These are phyloP conservation scores for Hagleromyces aurorensis DNA, from an alignment of 805 yeast species.

Conservation along the genomic window DNA sequence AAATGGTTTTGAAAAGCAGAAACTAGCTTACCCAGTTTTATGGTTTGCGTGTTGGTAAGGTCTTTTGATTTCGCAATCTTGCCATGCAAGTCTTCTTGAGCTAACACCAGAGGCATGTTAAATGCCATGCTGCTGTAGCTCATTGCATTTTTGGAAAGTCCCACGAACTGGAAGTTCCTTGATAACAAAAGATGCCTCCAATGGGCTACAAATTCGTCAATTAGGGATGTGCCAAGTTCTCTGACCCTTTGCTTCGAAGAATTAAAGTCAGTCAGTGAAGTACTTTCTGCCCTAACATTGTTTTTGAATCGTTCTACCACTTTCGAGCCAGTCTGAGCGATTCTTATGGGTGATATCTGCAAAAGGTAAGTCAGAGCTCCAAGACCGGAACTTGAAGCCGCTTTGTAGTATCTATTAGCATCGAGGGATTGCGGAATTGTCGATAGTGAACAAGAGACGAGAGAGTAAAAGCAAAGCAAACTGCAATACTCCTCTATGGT, in stretches of 20 bases:
- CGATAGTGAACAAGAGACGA: conserved; percentile 13
- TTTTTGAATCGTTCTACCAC: no score
- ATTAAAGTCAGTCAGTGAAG: no score
- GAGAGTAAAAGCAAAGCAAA: conserved; percentile 18
- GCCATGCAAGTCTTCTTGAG: conserved; percentile 15
- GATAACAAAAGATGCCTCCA: conserved; percentile 12
- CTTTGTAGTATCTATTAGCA: conserved; percentile 16
- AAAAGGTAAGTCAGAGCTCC: conserved; percentile 17
- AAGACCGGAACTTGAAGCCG: conserved; percentile 9
- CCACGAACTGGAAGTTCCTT: conserved; percentile 14
- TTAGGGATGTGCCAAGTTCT: conserved; percentile 3
- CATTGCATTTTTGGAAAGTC: conserved; percentile 14
- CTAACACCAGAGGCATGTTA: conserved; percentile 13
- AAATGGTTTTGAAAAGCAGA: conserved; percentile 10
- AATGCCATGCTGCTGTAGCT: conserved; percentile 7
- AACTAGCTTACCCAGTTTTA: conserved; percentile 17
- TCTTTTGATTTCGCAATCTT: conserved; percentile 4
- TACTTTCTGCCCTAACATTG: no score
- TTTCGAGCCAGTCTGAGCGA: background rate
- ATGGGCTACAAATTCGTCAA: conserved; percentile 7
- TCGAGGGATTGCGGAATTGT: conserved; percentile 15
- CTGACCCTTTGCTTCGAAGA: conserved; percentile 1
- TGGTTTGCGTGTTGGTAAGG: conserved; percentile 8
- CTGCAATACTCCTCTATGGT: conserved; percentile 13
- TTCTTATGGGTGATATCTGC: conserved; percentile 17